Evolutionary conservation across 1,139 yeast genomes (phyloP).

Genomic region (Hansenula anomala): DNA sequence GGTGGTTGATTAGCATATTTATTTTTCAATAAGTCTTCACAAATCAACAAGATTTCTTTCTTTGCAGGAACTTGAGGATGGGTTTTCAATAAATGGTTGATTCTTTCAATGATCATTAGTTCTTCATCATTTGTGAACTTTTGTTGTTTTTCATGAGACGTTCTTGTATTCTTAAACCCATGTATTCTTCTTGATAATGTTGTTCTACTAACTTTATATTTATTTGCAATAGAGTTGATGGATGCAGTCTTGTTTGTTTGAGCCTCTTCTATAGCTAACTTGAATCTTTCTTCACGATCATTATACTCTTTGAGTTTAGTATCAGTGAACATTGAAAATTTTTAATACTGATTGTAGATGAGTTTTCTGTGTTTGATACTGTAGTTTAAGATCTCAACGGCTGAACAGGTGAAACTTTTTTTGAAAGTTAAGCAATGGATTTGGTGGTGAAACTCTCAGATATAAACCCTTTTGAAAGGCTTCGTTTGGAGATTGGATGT

Average conservation of each 20-base stretch:
- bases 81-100: constrained; percentile 15
- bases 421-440: too few relatives aligned
- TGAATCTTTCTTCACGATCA: constrained; percentile 23
- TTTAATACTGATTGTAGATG: too few relatives aligned
- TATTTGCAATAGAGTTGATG: constrained; percentile 22
- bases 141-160: constrained; percentile 23
- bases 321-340: constrained; percentile 18
- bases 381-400: too few relatives aligned
- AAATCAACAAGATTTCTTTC: constrained; percentile 18
- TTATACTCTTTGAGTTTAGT: constrained; percentile 22
- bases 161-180: constrained; percentile 23
- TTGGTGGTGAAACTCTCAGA: too few relatives aligned
- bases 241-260: constrained; percentile 22
- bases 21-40: constrained; percentile 18
- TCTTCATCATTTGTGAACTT: constrained; percentile 24
- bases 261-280: constrained; percentile 22
- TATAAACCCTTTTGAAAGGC: too few relatives aligned
- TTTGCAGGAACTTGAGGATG: constrained; percentile 19
- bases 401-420: too few relatives aligned
- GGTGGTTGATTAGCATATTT: constrained; percentile 14
- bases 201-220: constrained; percentile 20
- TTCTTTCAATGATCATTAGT: constrained; percentile 13
- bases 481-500: too few relatives aligned
- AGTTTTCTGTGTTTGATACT: too few relatives aligned
- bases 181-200: constrained; percentile 23